A percentile compares a stretch with the other conserved stretches of the same genome.
These are phyloP conservation scores for Solioccasus polychromus DNA, from an alignment of 768 basidiomycete genomes.

Conservation along the genomic window DNA sequence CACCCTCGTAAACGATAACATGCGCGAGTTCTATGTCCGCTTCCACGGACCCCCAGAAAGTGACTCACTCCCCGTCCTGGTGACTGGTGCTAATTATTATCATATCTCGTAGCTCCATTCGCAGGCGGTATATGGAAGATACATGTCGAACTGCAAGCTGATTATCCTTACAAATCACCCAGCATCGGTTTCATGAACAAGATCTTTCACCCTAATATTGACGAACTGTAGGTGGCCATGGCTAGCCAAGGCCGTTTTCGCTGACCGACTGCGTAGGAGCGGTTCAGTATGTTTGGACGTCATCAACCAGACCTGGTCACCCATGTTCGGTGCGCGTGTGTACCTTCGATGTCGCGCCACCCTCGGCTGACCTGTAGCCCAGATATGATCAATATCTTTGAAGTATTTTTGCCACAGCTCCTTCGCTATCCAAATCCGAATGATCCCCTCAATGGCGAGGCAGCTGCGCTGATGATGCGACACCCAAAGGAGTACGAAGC, in stretches of 20 bases:
- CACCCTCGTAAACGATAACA: conserved; percentile 94
- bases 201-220: conserved; percentile 99
- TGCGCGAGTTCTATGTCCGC: conserved; percentile 98
- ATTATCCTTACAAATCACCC: conserved; percentile 98
- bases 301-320: conserved; percentile 99
- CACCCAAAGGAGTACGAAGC: conserved; percentile 95
- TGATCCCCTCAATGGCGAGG: conserved; percentile 97
- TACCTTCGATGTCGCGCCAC: background rate
- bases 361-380: conserved; percentile 6
- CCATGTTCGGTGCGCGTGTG: conserved; percentile 88
- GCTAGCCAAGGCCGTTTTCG: conserved; percentile 3
- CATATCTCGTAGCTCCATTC: conserved; percentile 71
- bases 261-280: conserved; percentile 52
- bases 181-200: conserved; percentile 99
- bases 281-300: conserved; percentile 98
- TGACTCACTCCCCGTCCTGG: conserved; percentile 39
- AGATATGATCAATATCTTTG: conserved; percentile 99
- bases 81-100: conserved; percentile 5
- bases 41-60: conserved; percentile 95
- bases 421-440: conserved; percentile 98
- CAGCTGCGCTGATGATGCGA: conserved; percentile 94
- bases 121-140: conserved; percentile 99
- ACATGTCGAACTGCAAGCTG: conserved; percentile 96
- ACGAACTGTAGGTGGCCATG: conserved; percentile 78
- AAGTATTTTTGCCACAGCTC: conserved; percentile 95